Evolutionary conservation across 169 alveolate species (phyloP).

Genomic region (Plasmodium cynomolgi): DNA sequence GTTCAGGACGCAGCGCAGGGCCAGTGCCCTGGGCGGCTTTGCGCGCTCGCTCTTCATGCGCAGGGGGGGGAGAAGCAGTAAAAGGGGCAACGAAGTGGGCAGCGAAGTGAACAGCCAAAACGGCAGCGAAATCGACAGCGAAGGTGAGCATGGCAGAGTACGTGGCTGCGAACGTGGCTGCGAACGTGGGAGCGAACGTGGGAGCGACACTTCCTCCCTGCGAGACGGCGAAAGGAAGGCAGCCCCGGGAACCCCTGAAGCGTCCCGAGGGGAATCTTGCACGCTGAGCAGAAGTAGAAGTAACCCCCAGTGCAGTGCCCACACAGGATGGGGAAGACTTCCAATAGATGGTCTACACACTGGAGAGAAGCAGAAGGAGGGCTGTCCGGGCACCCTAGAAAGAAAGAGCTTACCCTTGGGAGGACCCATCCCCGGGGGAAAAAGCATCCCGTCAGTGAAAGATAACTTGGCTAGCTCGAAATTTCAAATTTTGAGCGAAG

Average conservation of each 20-base stretch:
- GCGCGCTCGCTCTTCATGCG: neutral
- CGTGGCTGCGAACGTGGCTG: neutral
- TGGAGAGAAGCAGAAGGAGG: neutral
- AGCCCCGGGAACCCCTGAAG: neutral
- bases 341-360: neutral
- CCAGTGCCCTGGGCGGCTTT: neutral
- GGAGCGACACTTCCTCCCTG: neutral
- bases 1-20: neutral
- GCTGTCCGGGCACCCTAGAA: neutral
- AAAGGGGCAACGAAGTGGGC: neutral
- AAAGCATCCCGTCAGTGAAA: neutral
- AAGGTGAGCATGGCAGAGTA: neutral
- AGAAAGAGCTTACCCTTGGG: neutral
- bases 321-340: neutral
- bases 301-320: neutral
- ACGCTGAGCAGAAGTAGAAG: neutral
- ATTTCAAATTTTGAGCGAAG: slow-evolving; percentile 18
- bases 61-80: neutral
- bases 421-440: neutral
- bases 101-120: neutral
- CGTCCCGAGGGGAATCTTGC: neutral
- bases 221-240: neutral
- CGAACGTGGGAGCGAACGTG: neutral
- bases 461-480: neutral
- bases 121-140: neutral